These are phyloP conservation scores for Lomentospora prolificans DNA, from an alignment of 2,329 filamentous ascomycete genomes.

Conservation along the genomic window DNA sequence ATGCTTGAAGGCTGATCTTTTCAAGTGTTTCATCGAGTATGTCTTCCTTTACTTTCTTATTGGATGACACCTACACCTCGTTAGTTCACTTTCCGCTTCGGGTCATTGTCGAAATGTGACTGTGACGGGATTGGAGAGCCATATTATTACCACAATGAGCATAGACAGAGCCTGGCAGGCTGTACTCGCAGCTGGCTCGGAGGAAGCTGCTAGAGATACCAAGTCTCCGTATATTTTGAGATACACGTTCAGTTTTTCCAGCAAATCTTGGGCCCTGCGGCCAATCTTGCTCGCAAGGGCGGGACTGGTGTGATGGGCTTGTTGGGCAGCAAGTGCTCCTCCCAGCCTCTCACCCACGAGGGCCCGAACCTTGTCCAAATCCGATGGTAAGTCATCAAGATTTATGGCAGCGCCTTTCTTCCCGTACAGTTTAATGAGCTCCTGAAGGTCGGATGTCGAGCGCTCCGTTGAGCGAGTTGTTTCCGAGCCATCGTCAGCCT, in stretches of 20 bases:
- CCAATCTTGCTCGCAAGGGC: not conserved
- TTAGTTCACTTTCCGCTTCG: not conserved
- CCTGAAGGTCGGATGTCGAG: not conserved
- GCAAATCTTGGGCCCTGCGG: not conserved
- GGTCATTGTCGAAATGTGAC: too few relatives aligned
- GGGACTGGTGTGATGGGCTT: not conserved
- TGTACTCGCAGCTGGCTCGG: not conserved
- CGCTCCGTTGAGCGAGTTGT: not conserved
- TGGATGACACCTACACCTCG: not conserved
- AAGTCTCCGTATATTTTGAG: not conserved
- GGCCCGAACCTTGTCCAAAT: not conserved
- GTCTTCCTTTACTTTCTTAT: not conserved
- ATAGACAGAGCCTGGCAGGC: not conserved
- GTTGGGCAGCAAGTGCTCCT: not conserved
- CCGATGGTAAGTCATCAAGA: not conserved
- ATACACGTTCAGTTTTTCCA: not conserved
- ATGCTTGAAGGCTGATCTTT: not conserved
- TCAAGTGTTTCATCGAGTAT: not conserved
- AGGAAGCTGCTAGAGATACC: not conserved
- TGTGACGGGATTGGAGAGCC: not conserved
- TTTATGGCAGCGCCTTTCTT: not conserved
- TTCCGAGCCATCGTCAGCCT: not conserved
- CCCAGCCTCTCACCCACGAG: not conserved
- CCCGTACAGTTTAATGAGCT: not conserved
- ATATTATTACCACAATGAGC: not conserved